Conservation (phyloP, 2,329 filamentous ascomycete species). For the Verticillium zaregamsianum region DNA sequence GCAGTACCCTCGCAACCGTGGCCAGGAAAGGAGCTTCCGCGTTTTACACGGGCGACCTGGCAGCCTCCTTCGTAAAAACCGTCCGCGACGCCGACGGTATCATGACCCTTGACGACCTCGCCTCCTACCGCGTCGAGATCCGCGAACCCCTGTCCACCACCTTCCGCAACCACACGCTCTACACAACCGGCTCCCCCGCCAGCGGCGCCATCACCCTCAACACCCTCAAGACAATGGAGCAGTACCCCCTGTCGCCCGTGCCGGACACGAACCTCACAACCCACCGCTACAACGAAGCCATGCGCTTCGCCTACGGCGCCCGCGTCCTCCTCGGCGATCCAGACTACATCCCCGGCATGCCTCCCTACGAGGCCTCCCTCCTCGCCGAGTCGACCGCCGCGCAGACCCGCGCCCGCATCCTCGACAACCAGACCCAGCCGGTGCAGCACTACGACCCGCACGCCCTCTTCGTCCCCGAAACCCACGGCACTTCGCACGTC, state of each 20-base stretch:
- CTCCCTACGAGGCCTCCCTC: conserved; percentile 63
- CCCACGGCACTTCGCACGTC: conserved; percentile 67
- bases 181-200: conserved; percentile 67
- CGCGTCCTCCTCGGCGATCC: conserved; percentile 82
- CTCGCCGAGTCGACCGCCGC: conserved; percentile 56
- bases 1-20: conserved; percentile 67
- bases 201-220: conserved; percentile 73
- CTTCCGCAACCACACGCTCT: conserved; percentile 68
- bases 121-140: conserved; percentile 64
- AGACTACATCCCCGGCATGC: conserved; percentile 60
- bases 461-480: conserved; percentile 58
- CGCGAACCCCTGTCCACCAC: conserved; percentile 60
- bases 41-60: conserved; percentile 73
- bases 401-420: conserved; percentile 62
- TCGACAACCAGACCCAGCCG: conserved; percentile 67
- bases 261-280: conserved; percentile 61
- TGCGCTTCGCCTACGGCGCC: conserved; percentile 82
- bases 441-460: conserved; percentile 70
- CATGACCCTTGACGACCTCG: conserved; percentile 76
- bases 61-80: conserved; percentile 67
- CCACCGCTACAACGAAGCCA: conserved; percentile 82
- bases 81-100: conserved; percentile 71
- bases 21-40: conserved; percentile 66
- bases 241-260: conserved; percentile 58
- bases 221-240: conserved; percentile 78